These are phyloP conservation scores for Rhizoclosmatium globosum DNA, from an alignment of 192 early-diverging fungal species.

Conservation along the genomic window DNA sequence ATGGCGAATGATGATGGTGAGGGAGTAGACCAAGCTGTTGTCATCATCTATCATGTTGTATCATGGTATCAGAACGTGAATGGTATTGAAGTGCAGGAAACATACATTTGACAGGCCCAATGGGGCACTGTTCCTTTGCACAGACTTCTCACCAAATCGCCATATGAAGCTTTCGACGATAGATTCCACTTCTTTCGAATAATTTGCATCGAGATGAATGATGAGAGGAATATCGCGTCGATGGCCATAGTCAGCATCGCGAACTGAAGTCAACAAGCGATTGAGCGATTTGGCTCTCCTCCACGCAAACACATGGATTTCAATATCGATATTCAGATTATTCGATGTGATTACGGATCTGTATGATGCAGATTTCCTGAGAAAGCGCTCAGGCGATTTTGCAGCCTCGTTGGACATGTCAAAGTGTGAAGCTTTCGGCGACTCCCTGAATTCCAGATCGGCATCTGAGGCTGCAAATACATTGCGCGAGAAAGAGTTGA, in stretches of 20 bases:
- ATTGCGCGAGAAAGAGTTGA: no score
- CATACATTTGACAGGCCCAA: constrained; percentile 10
- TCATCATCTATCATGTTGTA: constrained; percentile 23
- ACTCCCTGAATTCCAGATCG: no score
- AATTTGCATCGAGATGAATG: constrained; percentile 42
- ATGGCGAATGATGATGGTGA: constrained; percentile 20
- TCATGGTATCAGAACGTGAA: no score
- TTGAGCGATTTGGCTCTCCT: constrained; percentile 30
- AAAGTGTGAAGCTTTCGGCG: no score
- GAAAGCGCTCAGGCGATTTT: no score
- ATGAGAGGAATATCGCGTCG: constrained; percentile 25
- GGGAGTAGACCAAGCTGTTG: constrained; percentile 37
- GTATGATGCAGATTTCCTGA: no score
- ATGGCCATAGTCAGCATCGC: constrained; percentile 37
- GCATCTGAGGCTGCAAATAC: no score
- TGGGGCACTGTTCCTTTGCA: neutral
- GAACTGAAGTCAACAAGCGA: constrained; percentile 35
- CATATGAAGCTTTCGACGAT: constrained; percentile 33
- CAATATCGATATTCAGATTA: constrained; percentile 5
- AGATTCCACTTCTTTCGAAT: constrained; percentile 1
- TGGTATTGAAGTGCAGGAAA: neutral
- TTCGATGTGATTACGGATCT: no score
- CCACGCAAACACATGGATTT: constrained; percentile 45
- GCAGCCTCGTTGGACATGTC: no score
- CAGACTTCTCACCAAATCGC: constrained; percentile 14